Base-by-base conservation (phyloP, 2,329 filamentous ascomycete species). In the Lecanicillium sp. region DNA sequence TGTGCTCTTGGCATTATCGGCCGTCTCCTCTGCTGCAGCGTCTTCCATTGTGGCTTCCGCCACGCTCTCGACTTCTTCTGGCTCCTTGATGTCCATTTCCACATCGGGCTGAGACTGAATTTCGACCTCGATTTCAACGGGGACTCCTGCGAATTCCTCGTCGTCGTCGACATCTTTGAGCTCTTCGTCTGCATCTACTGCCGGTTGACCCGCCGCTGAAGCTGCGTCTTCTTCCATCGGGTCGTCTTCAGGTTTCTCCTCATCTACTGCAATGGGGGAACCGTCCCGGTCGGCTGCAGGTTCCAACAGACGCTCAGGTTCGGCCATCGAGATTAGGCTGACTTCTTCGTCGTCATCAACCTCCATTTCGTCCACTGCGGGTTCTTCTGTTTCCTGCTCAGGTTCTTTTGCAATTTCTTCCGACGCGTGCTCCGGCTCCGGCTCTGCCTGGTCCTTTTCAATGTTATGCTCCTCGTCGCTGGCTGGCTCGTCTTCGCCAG, bases 71-170 rank as follows among this genome's bases (percentile, higher is more conserved):
- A 35, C 15, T 35, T 44, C 48, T n/a, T 49, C 48, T 7, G 30
- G 32, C 6, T 44, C 46, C n/a, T 32, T 24, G 7, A 35, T 11
- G 4, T 49, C 30, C 46, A 46, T 40, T 14, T 48, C 45, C n/a
- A 48, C 14, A 19, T 41, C 45, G 10, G 45, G 45, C 14, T 48
- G 44, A 24, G 41, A 37, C 26, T 46, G 30, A 5, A 39, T 46
- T 24, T 46, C 43, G 10, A 32, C 24, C 23, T 26, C 14, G 20
- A 35, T 43, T 36, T 38, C 43, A 12, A 17, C 9, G 9, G 17
- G 23, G n/a, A 20, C 30, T 9, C 50, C 29, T 26, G 26, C 14
- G 4, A 51, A 19, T 17, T 44, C 35, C 12, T 37, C 30, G 15
- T 50, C 24, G 17, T 40, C 20, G 11, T 49, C 20, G 7, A 19